phyloP scores from a whole-genome alignment of 164 flowering plant species.

The Magnolia changhungtana region DNA sequence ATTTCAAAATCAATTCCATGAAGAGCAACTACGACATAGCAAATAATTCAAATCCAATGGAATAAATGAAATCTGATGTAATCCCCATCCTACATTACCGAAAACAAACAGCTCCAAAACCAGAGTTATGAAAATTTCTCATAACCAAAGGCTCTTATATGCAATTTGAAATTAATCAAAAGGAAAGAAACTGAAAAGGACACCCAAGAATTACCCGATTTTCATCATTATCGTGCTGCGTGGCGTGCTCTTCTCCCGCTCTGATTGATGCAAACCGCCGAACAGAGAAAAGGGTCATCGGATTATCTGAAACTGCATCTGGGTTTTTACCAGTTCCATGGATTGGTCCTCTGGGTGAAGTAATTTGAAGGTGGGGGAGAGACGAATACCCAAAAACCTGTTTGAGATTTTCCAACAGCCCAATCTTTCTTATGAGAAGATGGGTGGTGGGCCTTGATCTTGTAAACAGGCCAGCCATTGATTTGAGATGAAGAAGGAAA shows the following conservation, averaged over 20 bases:
- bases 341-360: background rate
- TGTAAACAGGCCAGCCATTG: constrained; percentile 21
- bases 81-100: background rate
- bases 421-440: constrained; percentile 12
- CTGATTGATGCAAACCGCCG: constrained; percentile 37
- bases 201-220: constrained; percentile 23
- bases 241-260: constrained; percentile 24
- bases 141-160: background rate
- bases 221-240: constrained; percentile 13
- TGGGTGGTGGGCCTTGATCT: constrained; percentile 11
- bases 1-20: background rate
- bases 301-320: constrained; percentile 4
- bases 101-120: background rate
- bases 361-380: background rate
- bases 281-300: constrained; percentile 21
- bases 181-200: background rate
- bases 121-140: background rate
- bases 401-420: constrained; percentile 7
- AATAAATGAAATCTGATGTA: background rate
- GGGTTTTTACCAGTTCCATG: constrained; percentile 18
- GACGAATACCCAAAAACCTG: constrained; percentile 10
- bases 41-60: background rate
- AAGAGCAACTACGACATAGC: background rate
- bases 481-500: background rate
- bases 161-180: background rate